Base-by-base conservation (phyloP, 306 rosid genomes). In the barrel medic (Medicago truncatula) region DNA sequence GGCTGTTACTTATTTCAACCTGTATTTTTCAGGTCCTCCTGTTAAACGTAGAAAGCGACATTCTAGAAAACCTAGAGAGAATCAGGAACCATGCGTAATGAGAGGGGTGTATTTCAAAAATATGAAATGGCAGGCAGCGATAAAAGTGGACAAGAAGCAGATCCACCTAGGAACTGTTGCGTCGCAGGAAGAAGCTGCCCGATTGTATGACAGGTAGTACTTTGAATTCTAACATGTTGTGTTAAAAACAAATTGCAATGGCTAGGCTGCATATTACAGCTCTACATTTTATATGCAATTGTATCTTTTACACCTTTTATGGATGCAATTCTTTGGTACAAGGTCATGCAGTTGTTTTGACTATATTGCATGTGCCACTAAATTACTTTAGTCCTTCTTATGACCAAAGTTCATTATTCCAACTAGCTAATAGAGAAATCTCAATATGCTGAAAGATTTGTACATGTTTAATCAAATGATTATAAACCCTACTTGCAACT, bases 111-210 rank as follows among this genome's bases (percentile, higher is more conserved):
- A 93, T 76, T 89, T 82, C 75, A 93, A 89, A 68, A 91, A 93
- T 76, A 89, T 91, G 93, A 93, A 91, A 81, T 93, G 98, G 98
- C 96, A 93, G 62, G 96, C 97, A 16, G 97, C 98, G 11, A 93
- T 93, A 40, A 93, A 93, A 74, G 98, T 93, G 20, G 96, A 91
- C 79, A 93, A 89, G 87, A 91, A 91, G 82, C 98, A 91, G 86
- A 93, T 93, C 56, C 98, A 93, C 83, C 86, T 93, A 50, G 97
- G 98, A 36, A 93, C 97, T 46, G 87, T 91, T 23, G 87, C 84
- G 66, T 91, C 96, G 8, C 97, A 93, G 85, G 87, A 87, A 84
- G 98, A 89, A 86, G 97, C 98, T 78, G 97, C 92, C 40, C 97
- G 47, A 76, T 86, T 93, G 69, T 93, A 93, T n/a, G 98, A 93